A percentile compares a stretch with the other conserved stretches of the same genome.
Evolutionary conservation across 805 yeast species (phyloP).

Genomic region (Kluyveromyces aestuarii): DNA sequence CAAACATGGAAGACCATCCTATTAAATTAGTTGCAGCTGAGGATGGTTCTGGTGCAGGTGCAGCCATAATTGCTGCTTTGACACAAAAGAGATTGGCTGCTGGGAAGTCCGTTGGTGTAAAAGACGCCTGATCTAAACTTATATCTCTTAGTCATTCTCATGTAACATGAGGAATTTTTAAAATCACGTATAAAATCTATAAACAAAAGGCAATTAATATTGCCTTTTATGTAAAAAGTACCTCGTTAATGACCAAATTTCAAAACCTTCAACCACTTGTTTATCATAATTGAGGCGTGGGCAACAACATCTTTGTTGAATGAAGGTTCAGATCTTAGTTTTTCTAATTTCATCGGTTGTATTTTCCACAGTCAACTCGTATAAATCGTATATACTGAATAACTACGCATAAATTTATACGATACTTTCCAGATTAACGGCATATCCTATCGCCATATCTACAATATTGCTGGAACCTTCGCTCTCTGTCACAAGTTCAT

Average conservation of each 20-base stretch:
- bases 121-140: constrained; percentile 7
- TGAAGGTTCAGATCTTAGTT: background rate
- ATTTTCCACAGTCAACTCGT: background rate
- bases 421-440: constrained; percentile 87
- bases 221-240: background rate
- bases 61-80: constrained; percentile 95
- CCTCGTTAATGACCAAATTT: background rate
- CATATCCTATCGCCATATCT: constrained; percentile 72
- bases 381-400: background rate
- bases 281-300: background rate
- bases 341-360: background rate
- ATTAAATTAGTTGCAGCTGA: constrained; percentile 84
- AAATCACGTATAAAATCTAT: background rate
- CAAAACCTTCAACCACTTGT: background rate
- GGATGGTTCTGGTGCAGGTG: constrained; percentile 98
- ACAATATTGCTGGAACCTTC: constrained; percentile 40
- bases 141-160: background rate
- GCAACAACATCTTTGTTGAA: background rate
- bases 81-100: constrained; percentile 68
- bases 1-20: constrained; percentile 50
- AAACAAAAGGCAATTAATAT: background rate
- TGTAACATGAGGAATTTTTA: background rate
- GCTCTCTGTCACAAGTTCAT: constrained; percentile 24
- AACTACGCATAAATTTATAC: constrained; percentile 35
- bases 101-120: constrained; percentile 60